Base-by-base conservation (phyloP, 129 eudicot genomes). In the Heracleum sosnowskyi region DNA sequence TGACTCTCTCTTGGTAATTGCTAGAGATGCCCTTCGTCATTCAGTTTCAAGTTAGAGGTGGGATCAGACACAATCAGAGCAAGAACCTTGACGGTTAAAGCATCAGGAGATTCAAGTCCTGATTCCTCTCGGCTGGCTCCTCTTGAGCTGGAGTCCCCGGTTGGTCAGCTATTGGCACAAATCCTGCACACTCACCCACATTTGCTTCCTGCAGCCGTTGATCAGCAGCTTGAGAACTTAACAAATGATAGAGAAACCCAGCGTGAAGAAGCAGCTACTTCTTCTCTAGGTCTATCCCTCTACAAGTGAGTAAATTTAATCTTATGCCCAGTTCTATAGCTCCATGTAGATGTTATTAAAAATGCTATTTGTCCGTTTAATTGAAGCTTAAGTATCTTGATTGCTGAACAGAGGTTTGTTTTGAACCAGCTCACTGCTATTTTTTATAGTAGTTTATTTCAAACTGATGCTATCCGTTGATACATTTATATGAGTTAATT, bases 201-300 rank as follows among this genome's bases (percentile, higher is more conserved):
- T 86, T 88, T 92, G 22, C 91, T 90, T 79, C 93, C 93, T 75
- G 91, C 94, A 74, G 88, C 99, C 81, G 85, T 91, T 75, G 97
- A 92, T 77, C 97, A 96, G 81, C 97, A 92, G 87, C 99, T 96
- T 36, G 97, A 96, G 86, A 85, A 81, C 76, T 91, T 96, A 75
- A 84, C 86, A 81, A 88, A 53, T 37, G 91, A 88, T 36, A 92
- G 90, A 82, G 90, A 90, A 70, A 86, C 87, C 62, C 79, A 86
- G 63, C 84, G 75, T 63, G 85, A 89, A 85, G 89, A 81, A 80
- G 62, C 83, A 80, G 62, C 83, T 69, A 73, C 86, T 51, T 69
- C 91, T 75, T 80, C 92, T 40, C 84, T 77, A 46, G 94, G 87
- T 75, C 85, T 82, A 53, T 85, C 83, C 81, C 95, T 91, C 62